Evolutionary conservation across 2,329 filamentous ascomycete genomes (phyloP).

Genomic region (Hirsutella thompsonii): DNA sequence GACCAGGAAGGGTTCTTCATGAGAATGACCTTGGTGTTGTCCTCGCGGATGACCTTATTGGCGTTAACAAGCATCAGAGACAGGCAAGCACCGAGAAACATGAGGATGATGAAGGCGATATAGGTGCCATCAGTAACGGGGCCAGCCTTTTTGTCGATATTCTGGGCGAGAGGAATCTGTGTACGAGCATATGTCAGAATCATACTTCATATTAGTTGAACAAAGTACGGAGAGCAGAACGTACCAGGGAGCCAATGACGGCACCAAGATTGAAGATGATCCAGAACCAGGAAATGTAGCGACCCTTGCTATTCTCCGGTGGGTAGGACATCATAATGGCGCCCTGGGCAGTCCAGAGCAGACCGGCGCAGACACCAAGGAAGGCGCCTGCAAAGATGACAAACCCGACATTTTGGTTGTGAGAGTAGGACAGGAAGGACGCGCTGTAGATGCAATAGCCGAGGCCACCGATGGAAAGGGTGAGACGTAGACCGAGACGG

Average conservation of each 20-base stretch:
- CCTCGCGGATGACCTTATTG: slow-evolving; percentile 56
- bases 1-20: slow-evolving; percentile 88
- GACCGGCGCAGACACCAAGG: slow-evolving; percentile 65
- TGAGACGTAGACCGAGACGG: slow-evolving; percentile 54
- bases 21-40: slow-evolving; percentile 68
- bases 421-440: slow-evolving; percentile 57
- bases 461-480: slow-evolving; percentile 58
- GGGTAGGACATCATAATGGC: slow-evolving; percentile 89
- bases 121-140: slow-evolving; percentile 70
- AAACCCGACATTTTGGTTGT: slow-evolving; percentile 55
- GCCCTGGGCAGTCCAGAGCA: slow-evolving; percentile 74
- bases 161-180: slow-evolving; percentile 53
- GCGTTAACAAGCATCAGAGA: slow-evolving; percentile 61
- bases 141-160: slow-evolving; percentile 40
- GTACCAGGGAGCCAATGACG: slow-evolving; percentile 63
- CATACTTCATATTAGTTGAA: too few relatives aligned
- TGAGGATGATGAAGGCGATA: slow-evolving; percentile 76
- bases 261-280: slow-evolving; percentile 88
- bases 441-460: slow-evolving; percentile 67
- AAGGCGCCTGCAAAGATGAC: slow-evolving; percentile 65
- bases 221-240: slow-evolving; percentile 9
- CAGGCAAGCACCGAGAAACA: slow-evolving; percentile 56
- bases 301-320: slow-evolving; percentile 66
- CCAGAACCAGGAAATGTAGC: slow-evolving; percentile 88
- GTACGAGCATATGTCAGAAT: not conserved